Conservation (phyloP, 805 yeast species). For the Lipomyces anomalus region DNA sequence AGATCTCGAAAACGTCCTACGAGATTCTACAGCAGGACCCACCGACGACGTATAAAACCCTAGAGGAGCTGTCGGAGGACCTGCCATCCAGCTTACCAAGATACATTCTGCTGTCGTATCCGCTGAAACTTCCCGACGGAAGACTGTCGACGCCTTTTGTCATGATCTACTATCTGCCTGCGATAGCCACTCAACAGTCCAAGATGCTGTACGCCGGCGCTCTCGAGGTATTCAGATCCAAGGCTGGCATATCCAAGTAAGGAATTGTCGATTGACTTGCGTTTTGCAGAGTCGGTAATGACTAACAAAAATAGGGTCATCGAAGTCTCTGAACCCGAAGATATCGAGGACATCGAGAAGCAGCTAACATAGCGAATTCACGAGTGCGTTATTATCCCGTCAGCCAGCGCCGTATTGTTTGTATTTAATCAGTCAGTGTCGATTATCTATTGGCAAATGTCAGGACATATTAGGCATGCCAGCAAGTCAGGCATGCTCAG, state of each 20-base stretch:
- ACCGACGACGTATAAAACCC: constrained; percentile 26
- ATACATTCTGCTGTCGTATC: constrained; percentile 69
- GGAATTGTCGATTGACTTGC: constrained; percentile 27
- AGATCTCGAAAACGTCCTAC: constrained; percentile 12
- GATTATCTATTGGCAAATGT: too few species aligned
- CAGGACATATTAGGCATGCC: too few species aligned
- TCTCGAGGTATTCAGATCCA: constrained; percentile 67
- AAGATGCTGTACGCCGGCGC: constrained; percentile 92
- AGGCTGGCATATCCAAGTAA: constrained; percentile 65
- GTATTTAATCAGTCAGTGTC: too few species aligned
- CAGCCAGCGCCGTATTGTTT: too few species aligned
- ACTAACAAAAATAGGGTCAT: constrained; percentile 39
- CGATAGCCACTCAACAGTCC: constrained; percentile 71
- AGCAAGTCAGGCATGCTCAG: too few species aligned
- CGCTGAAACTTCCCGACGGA: constrained; percentile 64
- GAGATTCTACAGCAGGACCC: constrained; percentile 12
- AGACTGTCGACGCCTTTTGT: constrained; percentile 69
- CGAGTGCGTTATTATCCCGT: too few species aligned
- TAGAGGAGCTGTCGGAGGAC: constrained; percentile 65
- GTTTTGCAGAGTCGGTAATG: not conserved
- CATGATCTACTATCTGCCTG: constrained; percentile 81
- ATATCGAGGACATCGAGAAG: constrained; percentile 55
- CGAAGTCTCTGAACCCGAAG: constrained; percentile 63
- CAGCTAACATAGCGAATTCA: too few species aligned
- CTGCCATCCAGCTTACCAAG: constrained; percentile 80